Evolutionary conservation across 75 land plant genomes (phyloP).

Genomic region (Gnetum montanum): DNA sequence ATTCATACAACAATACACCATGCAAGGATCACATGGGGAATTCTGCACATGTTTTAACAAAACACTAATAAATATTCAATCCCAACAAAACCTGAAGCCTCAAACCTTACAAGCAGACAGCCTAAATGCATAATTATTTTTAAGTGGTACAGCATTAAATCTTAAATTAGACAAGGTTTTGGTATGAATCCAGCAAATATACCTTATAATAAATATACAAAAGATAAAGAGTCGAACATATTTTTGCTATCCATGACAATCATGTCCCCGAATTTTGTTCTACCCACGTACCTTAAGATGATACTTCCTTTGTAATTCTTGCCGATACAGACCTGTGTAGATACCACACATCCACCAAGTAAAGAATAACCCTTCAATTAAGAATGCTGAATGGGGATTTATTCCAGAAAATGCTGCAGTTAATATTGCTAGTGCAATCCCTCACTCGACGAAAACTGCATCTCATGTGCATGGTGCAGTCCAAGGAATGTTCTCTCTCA

Average conservation of each 20-base stretch:
- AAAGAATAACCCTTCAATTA: slow-evolving; percentile 39
- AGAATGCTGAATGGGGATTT: slow-evolving; percentile 26
- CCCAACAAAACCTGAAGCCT: too few species aligned
- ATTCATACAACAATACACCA: slow-evolving; percentile 91
- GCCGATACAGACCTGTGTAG: slow-evolving; percentile 40
- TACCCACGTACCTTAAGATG: slow-evolving; percentile 44
- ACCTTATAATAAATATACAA: too few species aligned
- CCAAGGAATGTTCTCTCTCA: slow-evolving; percentile 74
- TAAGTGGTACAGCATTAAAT: too few species aligned
- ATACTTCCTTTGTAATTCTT: slow-evolving; percentile 38
- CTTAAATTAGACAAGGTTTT: too few species aligned
- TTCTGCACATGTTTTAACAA: slow-evolving; percentile 36
- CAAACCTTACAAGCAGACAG: too few species aligned
- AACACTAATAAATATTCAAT: not conserved
- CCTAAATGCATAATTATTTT: too few species aligned
- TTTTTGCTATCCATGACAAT: too few species aligned
- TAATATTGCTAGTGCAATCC: slow-evolving; percentile 31
- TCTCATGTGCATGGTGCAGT: slow-evolving; percentile 65
- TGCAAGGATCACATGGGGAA: slow-evolving; percentile 90
- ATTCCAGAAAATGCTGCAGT: slow-evolving; percentile 33
- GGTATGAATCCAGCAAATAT: too few species aligned
- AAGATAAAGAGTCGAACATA: too few species aligned
- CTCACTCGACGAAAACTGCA: slow-evolving; percentile 47
- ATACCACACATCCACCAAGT: slow-evolving; percentile 58
- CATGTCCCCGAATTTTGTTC: too few species aligned